A percentile compares a stretch with the other conserved stretches of the same genome.
Conservation (phyloP, 108 stramenopile genomes). For the Bacterosira constricta region DNA sequence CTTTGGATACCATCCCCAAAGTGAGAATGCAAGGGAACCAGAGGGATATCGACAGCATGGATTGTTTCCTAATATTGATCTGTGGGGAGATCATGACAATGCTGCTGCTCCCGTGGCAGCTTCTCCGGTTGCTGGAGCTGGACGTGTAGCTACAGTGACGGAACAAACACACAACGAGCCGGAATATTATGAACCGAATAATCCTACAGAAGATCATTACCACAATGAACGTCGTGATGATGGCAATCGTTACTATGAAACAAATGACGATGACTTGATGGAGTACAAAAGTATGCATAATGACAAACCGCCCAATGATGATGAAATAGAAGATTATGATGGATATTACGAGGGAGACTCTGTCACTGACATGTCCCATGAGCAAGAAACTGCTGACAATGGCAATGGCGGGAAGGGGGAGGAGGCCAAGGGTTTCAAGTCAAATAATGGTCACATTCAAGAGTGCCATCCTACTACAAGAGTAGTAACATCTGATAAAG, state of each 20-base stretch:
- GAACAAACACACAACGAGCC: background rate
- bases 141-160: background rate
- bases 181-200: background rate
- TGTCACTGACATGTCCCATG: background rate
- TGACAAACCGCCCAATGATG: background rate
- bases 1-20: constrained; percentile 17
- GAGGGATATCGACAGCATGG: constrained; percentile 19
- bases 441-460: background rate
- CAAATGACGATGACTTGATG: background rate
- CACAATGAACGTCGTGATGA: too few relatives aligned
- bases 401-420: background rate
- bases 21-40: constrained; percentile 10
- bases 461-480: background rate
- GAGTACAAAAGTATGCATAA: background rate
- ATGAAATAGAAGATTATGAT: background rate
- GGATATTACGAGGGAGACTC: background rate
- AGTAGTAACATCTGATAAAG: too few relatives aligned
- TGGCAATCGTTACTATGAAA: background rate
- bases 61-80: constrained; percentile 18
- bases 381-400: background rate
- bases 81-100: too few relatives aligned
- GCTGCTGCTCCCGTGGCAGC: too few relatives aligned
- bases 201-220: background rate
- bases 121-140: too few relatives aligned
- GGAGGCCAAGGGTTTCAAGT: background rate